phyloP scores from a whole-genome alignment of 495 filamentous ascomycete genomes.

The Xylaria longipes region DNA sequence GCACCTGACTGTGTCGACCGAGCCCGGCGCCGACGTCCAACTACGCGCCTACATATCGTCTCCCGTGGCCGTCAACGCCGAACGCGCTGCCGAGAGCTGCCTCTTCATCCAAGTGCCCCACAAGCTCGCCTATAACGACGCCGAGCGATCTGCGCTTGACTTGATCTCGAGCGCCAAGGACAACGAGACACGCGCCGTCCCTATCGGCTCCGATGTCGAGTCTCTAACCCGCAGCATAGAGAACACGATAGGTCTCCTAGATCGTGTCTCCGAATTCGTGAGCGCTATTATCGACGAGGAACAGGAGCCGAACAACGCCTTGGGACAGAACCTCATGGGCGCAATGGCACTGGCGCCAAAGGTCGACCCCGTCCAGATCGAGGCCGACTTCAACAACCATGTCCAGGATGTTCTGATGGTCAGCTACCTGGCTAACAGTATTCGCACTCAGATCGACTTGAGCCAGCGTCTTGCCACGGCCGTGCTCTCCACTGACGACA shows the following conservation, averaged over 20 bases:
- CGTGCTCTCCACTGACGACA: constrained; percentile 68
- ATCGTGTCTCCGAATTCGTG: constrained; percentile 88
- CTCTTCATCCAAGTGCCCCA: constrained; percentile 96
- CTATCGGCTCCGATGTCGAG: constrained; percentile 85
- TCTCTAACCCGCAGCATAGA: constrained; percentile 82
- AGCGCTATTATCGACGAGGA: constrained; percentile 74
- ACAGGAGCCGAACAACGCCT: constrained; percentile 72
- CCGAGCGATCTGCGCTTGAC: constrained; percentile 91
- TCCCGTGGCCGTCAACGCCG: constrained; percentile 91
- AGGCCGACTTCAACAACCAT: constrained; percentile 98
- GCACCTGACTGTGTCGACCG: constrained; percentile 91
- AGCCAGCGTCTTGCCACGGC: constrained; percentile 92
- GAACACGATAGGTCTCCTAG: constrained; percentile 83
- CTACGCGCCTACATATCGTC: constrained; percentile 91
- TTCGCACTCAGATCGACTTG: constrained; percentile 98
- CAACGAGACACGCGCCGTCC: constrained; percentile 71
- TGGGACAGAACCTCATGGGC: constrained; percentile 94
- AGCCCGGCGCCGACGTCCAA: constrained; percentile 81
- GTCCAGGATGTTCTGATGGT: constrained; percentile 98
- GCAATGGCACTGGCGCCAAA: constrained; percentile 90
- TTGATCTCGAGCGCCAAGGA: constrained; percentile 83
- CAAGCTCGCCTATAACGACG: constrained; percentile 82
- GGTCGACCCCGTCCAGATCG: constrained; percentile 85
- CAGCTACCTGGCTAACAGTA: constrained; percentile 96
- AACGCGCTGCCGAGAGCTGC: constrained; percentile 92